Evolutionary conservation across 371 early-diverging fungal genomes (phyloP), one percentile per base, ranked within the genome.

Genomic region (Actinomucor elegans): DNA sequence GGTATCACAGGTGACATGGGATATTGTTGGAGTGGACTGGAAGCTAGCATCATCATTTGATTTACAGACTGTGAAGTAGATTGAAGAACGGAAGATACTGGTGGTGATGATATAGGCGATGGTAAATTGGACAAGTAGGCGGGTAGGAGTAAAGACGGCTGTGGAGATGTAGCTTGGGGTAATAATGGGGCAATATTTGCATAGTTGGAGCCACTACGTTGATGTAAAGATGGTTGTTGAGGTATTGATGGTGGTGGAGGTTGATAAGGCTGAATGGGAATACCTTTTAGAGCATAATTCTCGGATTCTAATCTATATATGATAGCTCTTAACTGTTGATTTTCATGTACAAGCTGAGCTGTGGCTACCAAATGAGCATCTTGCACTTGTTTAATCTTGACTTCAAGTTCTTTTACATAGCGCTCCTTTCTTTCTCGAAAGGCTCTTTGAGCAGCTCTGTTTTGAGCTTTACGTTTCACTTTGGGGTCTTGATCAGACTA

Each of bases 391-490:
- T 80, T 72, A 55, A 90, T 75, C 28, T 83, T 80, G 24, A 66
- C 66, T 51, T 90, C 88, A 0, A 90, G 67, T 15, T 80, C 75
- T 59, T 80, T 77, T 23, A 89, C 81, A 60, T 89, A 84, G 44
- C 80, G 75, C 37, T 88, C 87, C 57, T 85, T 85, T 57, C 90
- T 80, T 55, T 90, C 87, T 34, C 90, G 68, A 55, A 89, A 89
- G 0, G 90, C 90, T 24, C 89, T 67, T 66, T 89, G 90, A 2
- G 90, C 90, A 4, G 86, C 88, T 17, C 90, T 69, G 46, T 90
- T 90, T 60, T 90, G 89, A 5, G 85, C 89, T 14, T 86, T 85
- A 36, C 90, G 81, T 61, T 89, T 89, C 41, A 71, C 54, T 46
- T 67, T 77, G 1, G 69, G 66, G 45, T 77, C 77, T 35, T 67